These are phyloP conservation scores for Termitomyces bulborhizus DNA, from an alignment of 768 basidiomycete genomes.

Conservation along the genomic window DNA sequence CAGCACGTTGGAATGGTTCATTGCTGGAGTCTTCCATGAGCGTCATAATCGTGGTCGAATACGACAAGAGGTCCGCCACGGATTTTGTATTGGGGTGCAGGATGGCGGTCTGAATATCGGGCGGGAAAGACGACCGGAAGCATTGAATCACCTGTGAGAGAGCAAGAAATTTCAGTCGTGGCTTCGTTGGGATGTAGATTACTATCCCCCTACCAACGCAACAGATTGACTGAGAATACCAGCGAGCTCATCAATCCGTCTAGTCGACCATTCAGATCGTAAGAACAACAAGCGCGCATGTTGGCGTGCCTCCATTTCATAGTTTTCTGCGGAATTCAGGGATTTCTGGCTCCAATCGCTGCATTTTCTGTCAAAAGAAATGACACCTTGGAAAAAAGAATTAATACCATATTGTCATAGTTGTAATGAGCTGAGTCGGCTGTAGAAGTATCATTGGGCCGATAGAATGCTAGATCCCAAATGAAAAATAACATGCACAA, in stretches of 20 bases:
- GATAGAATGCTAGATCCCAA: constrained; percentile 4
- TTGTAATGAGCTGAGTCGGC: constrained; percentile 33
- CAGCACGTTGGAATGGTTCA: constrained; percentile 27
- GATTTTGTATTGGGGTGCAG: constrained; percentile 11
- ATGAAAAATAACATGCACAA: neutral
- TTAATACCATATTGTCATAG: constrained; percentile 35
- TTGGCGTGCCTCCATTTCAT: constrained; percentile 31
- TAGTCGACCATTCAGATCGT: constrained; percentile 28
- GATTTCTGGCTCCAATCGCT: constrained; percentile 39
- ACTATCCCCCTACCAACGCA: constrained; percentile 28
- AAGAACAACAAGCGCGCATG: constrained; percentile 31
- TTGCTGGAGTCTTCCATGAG: constrained; percentile 27
- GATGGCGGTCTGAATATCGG: constrained; percentile 15
- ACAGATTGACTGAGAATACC: constrained; percentile 34
- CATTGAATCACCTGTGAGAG: constrained; percentile 33
- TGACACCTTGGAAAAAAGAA: constrained; percentile 1
- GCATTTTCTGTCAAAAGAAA: constrained; percentile 1
- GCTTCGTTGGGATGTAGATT: neutral
- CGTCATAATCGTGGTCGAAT: constrained; percentile 19
- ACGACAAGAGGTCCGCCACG: constrained; percentile 11
- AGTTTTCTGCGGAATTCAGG: constrained; percentile 30
- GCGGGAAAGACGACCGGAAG: constrained; percentile 36
- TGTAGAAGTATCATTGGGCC: constrained; percentile 35
- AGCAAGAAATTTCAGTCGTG: neutral
- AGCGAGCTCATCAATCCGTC: constrained; percentile 37